A percentile compares a stretch with the other conserved stretches of the same genome.
These are phyloP conservation scores for Hansfordia pulvinata DNA, from an alignment of 2,329 filamentous ascomycete species.

Conservation along the genomic window DNA sequence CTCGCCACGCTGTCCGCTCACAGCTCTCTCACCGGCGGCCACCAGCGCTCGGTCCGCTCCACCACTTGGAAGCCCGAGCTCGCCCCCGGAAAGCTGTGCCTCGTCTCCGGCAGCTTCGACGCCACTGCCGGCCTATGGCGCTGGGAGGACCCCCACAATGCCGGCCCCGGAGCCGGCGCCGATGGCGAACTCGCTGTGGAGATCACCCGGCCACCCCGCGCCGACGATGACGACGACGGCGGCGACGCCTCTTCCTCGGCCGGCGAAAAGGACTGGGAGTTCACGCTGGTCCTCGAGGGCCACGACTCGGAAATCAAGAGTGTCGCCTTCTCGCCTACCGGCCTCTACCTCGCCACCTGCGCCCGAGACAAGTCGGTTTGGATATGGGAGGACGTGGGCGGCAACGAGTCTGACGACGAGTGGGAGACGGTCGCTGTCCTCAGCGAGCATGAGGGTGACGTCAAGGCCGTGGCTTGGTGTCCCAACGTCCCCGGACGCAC, in stretches of 20 bases:
- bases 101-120: slow-evolving; percentile 91
- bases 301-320: slow-evolving; percentile 90
- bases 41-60: slow-evolving; percentile 78
- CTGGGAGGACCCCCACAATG: slow-evolving; percentile 42
- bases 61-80: slow-evolving; percentile 76
- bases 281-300: slow-evolving; percentile 82
- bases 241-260: too few relatives aligned
- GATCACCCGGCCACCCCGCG: too few relatives aligned
- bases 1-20: slow-evolving; percentile 68
- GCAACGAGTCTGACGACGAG: slow-evolving; percentile 69
- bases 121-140: slow-evolving; percentile 79
- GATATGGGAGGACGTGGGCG: slow-evolving; percentile 91
- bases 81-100: slow-evolving; percentile 49
- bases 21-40: slow-evolving; percentile 70
- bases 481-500: slow-evolving; percentile 46
- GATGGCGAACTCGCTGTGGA: slow-evolving; percentile 36
- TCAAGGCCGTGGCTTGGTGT: slow-evolving; percentile 90
- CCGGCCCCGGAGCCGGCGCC: slow-evolving; percentile 7
- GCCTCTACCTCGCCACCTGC: slow-evolving; percentile 76
- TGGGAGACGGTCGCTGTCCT: slow-evolving; percentile 94
- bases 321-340: slow-evolving; percentile 60
- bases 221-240: slow-evolving; percentile 21
- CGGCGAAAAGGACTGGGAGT: slow-evolving; percentile 80
- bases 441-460: slow-evolving; percentile 88
- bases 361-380: slow-evolving; percentile 88